phyloP scores from a whole-genome alignment of 352 stramenopile genomes.

The Saprolegnia diclina region DNA sequence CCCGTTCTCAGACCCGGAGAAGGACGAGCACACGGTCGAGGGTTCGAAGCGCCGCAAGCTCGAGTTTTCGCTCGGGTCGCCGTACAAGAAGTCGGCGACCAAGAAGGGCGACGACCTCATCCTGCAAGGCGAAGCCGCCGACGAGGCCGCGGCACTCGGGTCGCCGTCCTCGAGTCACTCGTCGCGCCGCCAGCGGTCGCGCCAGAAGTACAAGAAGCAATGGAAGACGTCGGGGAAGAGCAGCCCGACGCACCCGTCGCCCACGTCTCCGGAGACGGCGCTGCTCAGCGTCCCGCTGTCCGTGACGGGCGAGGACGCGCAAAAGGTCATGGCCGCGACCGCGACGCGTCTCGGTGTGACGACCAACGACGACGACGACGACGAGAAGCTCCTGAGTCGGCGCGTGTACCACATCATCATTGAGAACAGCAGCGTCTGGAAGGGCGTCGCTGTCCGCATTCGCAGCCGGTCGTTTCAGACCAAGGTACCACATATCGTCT shows the following conservation, averaged over 20 bases:
- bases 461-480: constrained; percentile 42
- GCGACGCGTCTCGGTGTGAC: constrained; percentile 74
- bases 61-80: constrained; percentile 81
- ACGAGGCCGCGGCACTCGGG: constrained; percentile 72
- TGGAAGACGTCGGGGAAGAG: constrained; percentile 74
- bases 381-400: constrained; percentile 41
- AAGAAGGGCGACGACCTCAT: constrained; percentile 34
- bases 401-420: constrained; percentile 71
- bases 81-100: constrained; percentile 85
- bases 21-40: constrained; percentile 73
- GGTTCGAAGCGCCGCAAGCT: constrained; percentile 68
- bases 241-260: constrained; percentile 57
- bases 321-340: constrained; percentile 71
- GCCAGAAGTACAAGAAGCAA: constrained; percentile 73
- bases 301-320: constrained; percentile 46
- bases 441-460: constrained; percentile 73
- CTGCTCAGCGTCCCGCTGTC: constrained; percentile 46
- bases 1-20: constrained; percentile 73
- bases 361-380: constrained; percentile 49
- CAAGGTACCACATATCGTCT: neutral
- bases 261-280: constrained; percentile 59
- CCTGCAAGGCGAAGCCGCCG: constrained; percentile 65
- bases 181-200: constrained; percentile 70
- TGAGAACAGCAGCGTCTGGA: constrained; percentile 82
- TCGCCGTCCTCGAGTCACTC: constrained; percentile 77